Evolutionary conservation across 2,329 filamentous ascomycete species (phyloP), one percentile per base, ranked within the genome.

Genomic region (Botrytis aclada): DNA sequence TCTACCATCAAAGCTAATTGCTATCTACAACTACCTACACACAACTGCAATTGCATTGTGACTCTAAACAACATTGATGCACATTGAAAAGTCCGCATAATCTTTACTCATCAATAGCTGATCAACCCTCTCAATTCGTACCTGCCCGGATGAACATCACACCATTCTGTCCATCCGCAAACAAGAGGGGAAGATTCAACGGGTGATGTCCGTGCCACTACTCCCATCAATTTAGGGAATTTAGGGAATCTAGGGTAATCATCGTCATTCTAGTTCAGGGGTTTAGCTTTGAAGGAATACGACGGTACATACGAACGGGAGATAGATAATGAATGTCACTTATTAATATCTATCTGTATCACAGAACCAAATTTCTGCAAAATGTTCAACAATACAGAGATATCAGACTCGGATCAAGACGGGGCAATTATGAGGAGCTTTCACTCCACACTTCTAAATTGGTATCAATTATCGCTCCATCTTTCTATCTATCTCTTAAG

Each of bases 401-500:
- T 16, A 16, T 64, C 43, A 64, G 29, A 43, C 29, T 64, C 8
- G 20, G 37, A 39, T n/a, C 25, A 41, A 62, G 16, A 29, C 37
- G 25, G 18, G 16, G 18, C n/a, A n/a, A 41, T 29, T 18, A 29
- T 37, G 29, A 65, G 20, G 20, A 65, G 12, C 32, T 65, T 34
- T 47, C 43, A 10, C 6, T 65, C 72, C 56, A 22, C 18, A 62
- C 56, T 10, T 70, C 71, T 73, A 71, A 37, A 64, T 14, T 63
- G 65, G 54, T 62, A 70, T 72, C 41, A 51, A 51, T 70, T 37
- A n/a, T 47, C 47, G 7, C 29, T 25, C n/a, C 29, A 25, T 32
- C 45, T 9, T 54, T 56, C 62, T 47, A 43, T 56, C 66, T 60
- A 39, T 45, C 56, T 43, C 37, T 56, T 41, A 75, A 77, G 83